Evolutionary conservation across 2,329 filamentous ascomycete species (phyloP).

Genomic region (Colletotrichum musicola): DNA sequence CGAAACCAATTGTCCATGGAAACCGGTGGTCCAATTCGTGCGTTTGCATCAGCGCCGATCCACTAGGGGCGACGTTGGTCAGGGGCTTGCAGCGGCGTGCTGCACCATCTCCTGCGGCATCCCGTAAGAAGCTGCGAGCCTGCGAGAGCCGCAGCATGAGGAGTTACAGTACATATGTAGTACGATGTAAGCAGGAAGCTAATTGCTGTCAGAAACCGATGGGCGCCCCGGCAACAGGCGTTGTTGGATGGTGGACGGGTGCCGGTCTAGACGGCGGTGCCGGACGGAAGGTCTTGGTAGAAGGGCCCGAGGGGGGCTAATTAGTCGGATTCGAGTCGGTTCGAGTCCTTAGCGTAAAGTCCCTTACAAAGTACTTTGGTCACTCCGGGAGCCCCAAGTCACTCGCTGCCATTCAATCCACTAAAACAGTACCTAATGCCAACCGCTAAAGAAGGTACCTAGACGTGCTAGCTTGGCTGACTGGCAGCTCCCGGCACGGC

Average conservation of each 20-base stretch:
- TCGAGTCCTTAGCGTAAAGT: background rate
- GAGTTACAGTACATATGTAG: slow-evolving; percentile 5
- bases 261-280: slow-evolving; percentile 28
- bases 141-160: slow-evolving; percentile 21
- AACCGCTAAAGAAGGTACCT: no score
- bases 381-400: no score
- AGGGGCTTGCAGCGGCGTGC: slow-evolving; percentile 40
- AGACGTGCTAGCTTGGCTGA: background rate
- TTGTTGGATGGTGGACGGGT: slow-evolving; percentile 13
- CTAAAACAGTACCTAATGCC: no score
- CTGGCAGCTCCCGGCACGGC: slow-evolving; percentile 13
- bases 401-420: no score
- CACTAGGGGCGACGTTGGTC: slow-evolving; percentile 33
- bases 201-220: slow-evolving; percentile 21
- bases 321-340: no score
- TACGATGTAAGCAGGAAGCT: background rate
- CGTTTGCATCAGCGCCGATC: slow-evolving; percentile 35
- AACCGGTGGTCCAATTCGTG: slow-evolving; percentile 36
- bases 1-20: slow-evolving; percentile 37
- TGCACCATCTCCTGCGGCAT: slow-evolving; percentile 12
- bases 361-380: no score
- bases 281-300: slow-evolving; percentile 29
- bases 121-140: slow-evolving; percentile 22
- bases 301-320: slow-evolving; percentile 11
- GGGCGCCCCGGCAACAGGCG: slow-evolving; percentile 37